Percentiles rank a stretch among this genome's conserved stretches.
phyloP scores from a whole-genome alignment of 129 eudicot species.

The Flaveria linearis region DNA sequence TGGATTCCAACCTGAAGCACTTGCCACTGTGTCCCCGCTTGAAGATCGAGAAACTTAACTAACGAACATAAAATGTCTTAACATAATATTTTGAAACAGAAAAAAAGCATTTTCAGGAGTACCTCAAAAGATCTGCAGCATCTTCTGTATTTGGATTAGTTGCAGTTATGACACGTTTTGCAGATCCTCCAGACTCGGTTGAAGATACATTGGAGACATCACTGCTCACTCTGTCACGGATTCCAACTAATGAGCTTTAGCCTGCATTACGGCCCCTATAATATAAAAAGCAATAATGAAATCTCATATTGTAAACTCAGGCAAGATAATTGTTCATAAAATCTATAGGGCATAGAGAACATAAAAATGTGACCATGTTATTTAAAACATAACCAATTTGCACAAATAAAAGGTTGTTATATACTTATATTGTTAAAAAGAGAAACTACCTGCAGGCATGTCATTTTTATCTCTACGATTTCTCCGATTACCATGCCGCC shows the following conservation, averaged over 20 bases:
- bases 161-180: constrained; percentile 68
- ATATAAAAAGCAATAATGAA: constrained; percentile 3
- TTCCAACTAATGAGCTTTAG: constrained; percentile 89
- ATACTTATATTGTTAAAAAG: not conserved
- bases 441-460: constrained; percentile 61
- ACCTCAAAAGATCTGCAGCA: constrained; percentile 91
- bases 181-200: constrained; percentile 46
- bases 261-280: constrained; percentile 83
- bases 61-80: not conserved
- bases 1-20: too few species aligned
- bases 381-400: not conserved
- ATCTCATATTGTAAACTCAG: constrained; percentile 1
- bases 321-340: not conserved
- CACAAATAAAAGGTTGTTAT: not conserved
- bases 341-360: not conserved
- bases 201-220: constrained; percentile 45
- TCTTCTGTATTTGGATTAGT: constrained; percentile 80
- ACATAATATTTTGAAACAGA: not conserved
- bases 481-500: constrained; percentile 64
- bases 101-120: not conserved
- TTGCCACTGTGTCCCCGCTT: not conserved
- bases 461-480: constrained; percentile 68
- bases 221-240: constrained; percentile 93
- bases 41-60: not conserved
- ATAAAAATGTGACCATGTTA: not conserved